Evolutionary conservation across 176 grass and related monocot species (phyloP).

Genomic region (Juncus effusus): DNA sequence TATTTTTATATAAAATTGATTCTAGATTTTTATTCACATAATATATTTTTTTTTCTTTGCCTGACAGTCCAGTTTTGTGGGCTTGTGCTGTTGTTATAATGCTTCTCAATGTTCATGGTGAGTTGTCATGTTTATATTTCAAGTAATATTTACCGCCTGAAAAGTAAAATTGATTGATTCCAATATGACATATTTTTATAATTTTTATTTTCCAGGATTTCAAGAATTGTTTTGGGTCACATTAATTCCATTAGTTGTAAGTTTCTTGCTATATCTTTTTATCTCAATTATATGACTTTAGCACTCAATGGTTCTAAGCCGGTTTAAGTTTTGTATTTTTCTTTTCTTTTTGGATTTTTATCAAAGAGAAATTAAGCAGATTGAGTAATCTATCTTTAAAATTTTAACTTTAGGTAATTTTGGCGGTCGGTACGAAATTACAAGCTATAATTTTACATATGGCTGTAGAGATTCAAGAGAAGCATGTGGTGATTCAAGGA

Average conservation of each 20-base stretch:
- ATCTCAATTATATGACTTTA: too few species aligned
- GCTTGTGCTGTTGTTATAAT: conserved; percentile 61
- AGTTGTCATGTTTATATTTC: conserved; percentile 22
- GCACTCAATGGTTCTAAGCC: background rate
- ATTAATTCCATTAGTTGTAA: conserved; percentile 60
- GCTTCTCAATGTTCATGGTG: conserved; percentile 82
- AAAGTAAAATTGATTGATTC: conserved; percentile 4
- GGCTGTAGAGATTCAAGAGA: conserved; percentile 68
- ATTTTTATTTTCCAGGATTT: conserved; percentile 45
- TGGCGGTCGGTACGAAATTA: conserved; percentile 65
- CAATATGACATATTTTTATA: conserved; percentile 6
- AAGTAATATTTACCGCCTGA: background rate
- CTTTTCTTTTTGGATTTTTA: conserved; percentile 6
- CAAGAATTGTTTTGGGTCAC: conserved; percentile 75
- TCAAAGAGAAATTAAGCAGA: background rate
- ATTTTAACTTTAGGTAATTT: conserved; percentile 45
- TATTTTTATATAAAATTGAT: background rate
- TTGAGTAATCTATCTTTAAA: background rate
- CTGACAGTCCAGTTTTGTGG: conserved; percentile 70
- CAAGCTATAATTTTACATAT: conserved; percentile 86
- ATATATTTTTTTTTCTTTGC: conserved; percentile 13
- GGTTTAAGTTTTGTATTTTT: conserved; percentile 5
- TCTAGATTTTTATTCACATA: conserved; percentile 13
- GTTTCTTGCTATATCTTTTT: conserved; percentile 21
- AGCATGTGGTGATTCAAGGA: conserved; percentile 58